Evolutionary conservation across 371 early-diverging fungal genomes (phyloP), one percentile per base, ranked within the genome.

Genomic region (Cladochytrium tenue): DNA sequence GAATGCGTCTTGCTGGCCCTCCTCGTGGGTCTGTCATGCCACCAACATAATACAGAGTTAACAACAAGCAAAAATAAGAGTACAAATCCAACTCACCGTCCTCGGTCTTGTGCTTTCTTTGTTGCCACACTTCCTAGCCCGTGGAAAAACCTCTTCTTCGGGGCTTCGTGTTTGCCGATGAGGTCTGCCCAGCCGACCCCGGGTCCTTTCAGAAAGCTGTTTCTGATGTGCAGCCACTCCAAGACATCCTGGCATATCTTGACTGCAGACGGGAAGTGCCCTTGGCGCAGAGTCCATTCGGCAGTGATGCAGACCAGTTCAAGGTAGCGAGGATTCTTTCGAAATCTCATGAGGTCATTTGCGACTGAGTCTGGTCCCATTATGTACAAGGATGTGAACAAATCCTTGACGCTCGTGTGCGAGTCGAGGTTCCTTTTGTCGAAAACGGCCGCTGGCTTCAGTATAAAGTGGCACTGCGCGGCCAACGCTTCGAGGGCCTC

Each of bases 261-360:
- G 0, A 72, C 43, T 1, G 73, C 68, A 2, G 53, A 51, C 15
- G 76, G 76, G 26, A 56, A 27, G 1, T 58, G 53, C 7, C 66
- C 62, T 15, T 51, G 55, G 15, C 36, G 56, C 0, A 76, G 34
- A 52, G 67, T 68, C 79, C 79, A 79, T 23, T 62, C 66, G 43
- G 66, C 71, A 33, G 63, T 63, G 2, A 58, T 53, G 0, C 64
- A 43, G 35, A 74, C 53, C 15, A 76, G 28, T 65, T 79, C 79
- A 25, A 79, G 35, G 58, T 74, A 79, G 2, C 79, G 64, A 28
- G 79, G 79, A 56, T 79, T 73, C 57, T 78, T 79, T 25, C 70
- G 51, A 56, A 72, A 79, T 23, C 72, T 64, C 13, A 61, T 27
- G 25, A 79, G 52, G 23, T 79, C 76, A 32, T 62, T 56, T 15